These are phyloP conservation scores for Fusarium heterosporum DNA, from an alignment of 2,329 filamentous ascomycete genomes.

Conservation along the genomic window DNA sequence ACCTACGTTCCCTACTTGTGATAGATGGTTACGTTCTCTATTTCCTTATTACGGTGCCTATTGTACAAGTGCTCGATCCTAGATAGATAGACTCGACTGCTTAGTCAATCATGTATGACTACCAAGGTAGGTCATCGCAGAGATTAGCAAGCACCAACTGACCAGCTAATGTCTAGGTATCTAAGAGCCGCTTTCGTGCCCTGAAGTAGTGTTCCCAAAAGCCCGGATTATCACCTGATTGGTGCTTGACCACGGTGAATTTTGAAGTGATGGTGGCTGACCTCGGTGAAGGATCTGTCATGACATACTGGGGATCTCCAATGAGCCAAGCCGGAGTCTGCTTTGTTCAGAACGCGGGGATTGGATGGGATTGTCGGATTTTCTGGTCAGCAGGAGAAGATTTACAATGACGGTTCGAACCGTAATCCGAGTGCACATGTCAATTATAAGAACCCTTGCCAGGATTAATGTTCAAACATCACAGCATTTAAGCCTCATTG, in stretches of 20 bases:
- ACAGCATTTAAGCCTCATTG: constrained; percentile 1
- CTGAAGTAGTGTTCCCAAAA: not conserved
- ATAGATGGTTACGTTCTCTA: too few species aligned
- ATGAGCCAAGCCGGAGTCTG: constrained; percentile 2
- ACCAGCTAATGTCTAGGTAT: not conserved
- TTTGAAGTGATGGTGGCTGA: constrained; percentile 4
- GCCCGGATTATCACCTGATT: constrained; percentile 11
- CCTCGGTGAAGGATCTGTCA: constrained; percentile 19
- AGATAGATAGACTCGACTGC: too few species aligned
- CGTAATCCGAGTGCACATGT: too few species aligned
- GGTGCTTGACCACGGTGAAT: constrained; percentile 13
- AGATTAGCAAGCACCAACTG: not conserved
- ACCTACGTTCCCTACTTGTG: too few species aligned
- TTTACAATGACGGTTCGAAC: not conserved
- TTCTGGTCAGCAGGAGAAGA: not conserved
- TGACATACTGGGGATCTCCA: constrained; percentile 5
- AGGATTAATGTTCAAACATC: not conserved
- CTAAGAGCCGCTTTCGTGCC: not conserved
- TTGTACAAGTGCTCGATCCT: too few species aligned
- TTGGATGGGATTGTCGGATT: not conserved
- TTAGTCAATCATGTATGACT: too few species aligned
- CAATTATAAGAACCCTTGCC: not conserved
- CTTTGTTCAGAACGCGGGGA: constrained; percentile 3
- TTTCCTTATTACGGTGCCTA: too few species aligned
- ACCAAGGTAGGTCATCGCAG: constrained; percentile 46